Evolutionary conservation across 1,284 basidiomycete genomes (phyloP).

Genomic region (Cutaneotrichosporon sp.): DNA sequence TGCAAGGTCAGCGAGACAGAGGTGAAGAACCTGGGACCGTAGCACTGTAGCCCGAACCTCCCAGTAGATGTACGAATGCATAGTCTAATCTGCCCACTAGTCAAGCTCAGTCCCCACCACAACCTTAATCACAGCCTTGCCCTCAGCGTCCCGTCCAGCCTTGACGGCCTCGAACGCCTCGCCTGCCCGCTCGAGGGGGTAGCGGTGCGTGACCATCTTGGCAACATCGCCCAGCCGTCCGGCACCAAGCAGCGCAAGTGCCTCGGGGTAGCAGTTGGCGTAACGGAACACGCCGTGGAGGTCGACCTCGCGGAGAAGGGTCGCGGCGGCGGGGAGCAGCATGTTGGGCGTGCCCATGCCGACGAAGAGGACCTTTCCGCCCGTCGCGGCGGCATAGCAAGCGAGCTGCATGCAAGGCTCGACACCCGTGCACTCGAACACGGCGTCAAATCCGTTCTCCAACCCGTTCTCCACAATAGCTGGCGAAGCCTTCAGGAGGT

Average conservation of each 20-base stretch:
- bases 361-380: constrained; percentile 85
- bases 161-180: constrained; percentile 77
- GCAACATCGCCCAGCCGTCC: constrained; percentile 65
- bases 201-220: constrained; percentile 77
- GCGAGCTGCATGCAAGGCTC: constrained; percentile 86
- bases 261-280: constrained; percentile 78
- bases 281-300: constrained; percentile 82
- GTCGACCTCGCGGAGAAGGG: constrained; percentile 86
- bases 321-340: constrained; percentile 75
- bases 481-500: constrained; percentile 41
- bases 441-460: constrained; percentile 80
- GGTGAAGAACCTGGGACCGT: background rate
- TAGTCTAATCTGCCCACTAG: background rate
- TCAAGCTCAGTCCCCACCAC: constrained; percentile 59
- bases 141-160: constrained; percentile 70
- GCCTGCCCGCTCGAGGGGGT: constrained; percentile 64
- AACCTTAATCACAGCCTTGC: constrained; percentile 79
- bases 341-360: constrained; percentile 90
- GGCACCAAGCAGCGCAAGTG: constrained; percentile 68
- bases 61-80: background rate
- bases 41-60: background rate
- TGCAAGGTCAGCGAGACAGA: background rate
- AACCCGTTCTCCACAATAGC: constrained; percentile 50
- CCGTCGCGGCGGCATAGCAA: constrained; percentile 62
- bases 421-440: constrained; percentile 90